Base-by-base conservation (phyloP, 129 eudicot genomes). In the Flaveria linearis region DNA sequence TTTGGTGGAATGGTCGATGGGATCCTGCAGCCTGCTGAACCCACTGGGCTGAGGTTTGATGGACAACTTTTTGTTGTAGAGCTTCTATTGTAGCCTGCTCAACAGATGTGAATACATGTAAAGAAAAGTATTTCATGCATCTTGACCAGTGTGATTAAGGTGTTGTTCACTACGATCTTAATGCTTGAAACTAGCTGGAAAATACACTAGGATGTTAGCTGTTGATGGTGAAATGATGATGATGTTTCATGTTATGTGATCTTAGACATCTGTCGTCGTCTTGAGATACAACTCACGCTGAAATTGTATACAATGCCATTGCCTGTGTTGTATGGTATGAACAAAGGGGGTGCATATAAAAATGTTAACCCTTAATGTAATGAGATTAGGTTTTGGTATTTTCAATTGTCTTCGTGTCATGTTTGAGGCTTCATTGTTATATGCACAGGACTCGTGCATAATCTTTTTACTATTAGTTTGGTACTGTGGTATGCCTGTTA, bases 1-100 rank as follows among this genome's bases (percentile, higher is more conserved):
- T 89, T 86, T 76, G 99, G 99, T 66, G 99, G 99, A 71, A 95
- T 95, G 99, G 88, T 95, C 50, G 96, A 95, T 79, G 99, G 94
- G 71, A 50, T 82, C 25, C 76, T 86, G 63, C 88, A 86, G 61
- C 89, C 97, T 73, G 87, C 88, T 33, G 93, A 89, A 76, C 71
- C 91, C 11, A 74, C 80, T 17, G 97, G 96, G 3, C 82, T 95
- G 71, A 84, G 91, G 76, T 95, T 95, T 82, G 94, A 95, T 78
- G 96, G 89, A 36, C 91, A 87, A 50, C 83, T 86, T 73, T 91
- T 89, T 71, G 77, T 86, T 28, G 88, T 86, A 82, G 95, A 95
- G 73, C 91, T 87, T 76, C 69, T 80, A 75, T 67, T 89, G 39
- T 80, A 76, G 78, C 69, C 43, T 23, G 30, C 9, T 6, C 20